Percentiles rank a stretch among this genome's conserved stretches.
These are phyloP conservation scores for Leccinum fibrillosum DNA, from an alignment of 768 basidiomycete genomes.

Conservation along the genomic window DNA sequence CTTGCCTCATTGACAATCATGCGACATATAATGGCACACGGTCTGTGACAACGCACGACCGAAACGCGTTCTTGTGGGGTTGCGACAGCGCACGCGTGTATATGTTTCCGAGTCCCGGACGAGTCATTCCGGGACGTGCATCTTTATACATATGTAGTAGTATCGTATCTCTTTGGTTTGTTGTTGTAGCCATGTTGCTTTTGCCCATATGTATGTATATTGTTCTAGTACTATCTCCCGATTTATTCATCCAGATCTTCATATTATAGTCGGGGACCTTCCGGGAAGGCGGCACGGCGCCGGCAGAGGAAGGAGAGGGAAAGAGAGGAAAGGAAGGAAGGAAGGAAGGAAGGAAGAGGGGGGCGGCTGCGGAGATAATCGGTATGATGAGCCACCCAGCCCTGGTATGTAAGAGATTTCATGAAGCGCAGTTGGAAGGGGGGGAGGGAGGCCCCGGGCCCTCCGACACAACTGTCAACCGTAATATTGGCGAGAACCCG, in stretches of 20 bases:
- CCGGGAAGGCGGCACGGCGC: not conserved
- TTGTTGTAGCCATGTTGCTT: constrained; percentile 9
- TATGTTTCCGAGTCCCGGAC: not conserved
- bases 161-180: not conserved
- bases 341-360: not conserved
- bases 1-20: constrained; percentile 61
- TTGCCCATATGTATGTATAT: not conserved
- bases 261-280: not conserved
- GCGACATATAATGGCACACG: constrained; percentile 54
- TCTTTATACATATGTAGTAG: not conserved
- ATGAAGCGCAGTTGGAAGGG: not conserved
- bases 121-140: not conserved
- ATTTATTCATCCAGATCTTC: constrained; percentile 1
- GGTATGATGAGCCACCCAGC: not conserved
- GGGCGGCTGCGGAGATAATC: constrained; percentile 5
- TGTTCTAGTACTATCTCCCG: constrained; percentile 13
- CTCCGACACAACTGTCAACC: not conserved
- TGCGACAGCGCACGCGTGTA: not conserved
- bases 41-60: constrained; percentile 10
- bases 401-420: constrained; percentile 6
- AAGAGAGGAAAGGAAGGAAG: not conserved
- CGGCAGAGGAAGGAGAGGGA: not conserved
- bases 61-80: not conserved
- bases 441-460: not conserved
- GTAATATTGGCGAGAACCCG: not conserved